Base-by-base conservation (phyloP, 352 stramenopile genomes). In the Globisporangium mamillatum region DNA sequence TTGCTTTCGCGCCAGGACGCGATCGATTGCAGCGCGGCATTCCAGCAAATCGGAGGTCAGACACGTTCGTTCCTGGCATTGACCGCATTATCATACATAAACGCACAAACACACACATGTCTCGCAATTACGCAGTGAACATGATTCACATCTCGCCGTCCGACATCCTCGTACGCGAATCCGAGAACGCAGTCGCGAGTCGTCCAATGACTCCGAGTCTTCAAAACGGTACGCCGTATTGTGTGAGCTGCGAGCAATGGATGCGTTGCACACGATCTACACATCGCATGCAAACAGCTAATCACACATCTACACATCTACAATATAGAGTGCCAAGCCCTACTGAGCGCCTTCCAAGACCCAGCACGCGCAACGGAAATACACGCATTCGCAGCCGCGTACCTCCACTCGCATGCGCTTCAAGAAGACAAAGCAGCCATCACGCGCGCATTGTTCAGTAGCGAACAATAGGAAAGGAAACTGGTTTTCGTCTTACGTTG, bases 31-130 rank as follows among this genome's bases (percentile, higher is more conserved):
- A 57, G 50, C 24, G 58, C 46, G 14, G 48, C 41, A 2, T 59
- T 71, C 34, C 48, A 60, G n/a, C 66, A 71, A 44, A 66, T 71
- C 29, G 66, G 66, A 58, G 66, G 66, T 71, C 48, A 32, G 36
- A 20, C 14, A 27, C 18, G n/a, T 27, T 8, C 4, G 18, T 24
- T 18, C 14, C 10, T 12, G 36, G 36, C 10, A 44, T 38, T 41
- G 7, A 14, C 18, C 10, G 54, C 7, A 60, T n/a, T n/a, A 60
- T 12, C 14, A 22, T 6, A 58, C 38, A 18, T 46, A 50, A 9
- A 50, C 4, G 4, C 4, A 14, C 38, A 16, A 6, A n/a, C 16
- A 22, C 16, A 22, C 50, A 34, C 12, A 24, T 10, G n/a, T 25
- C 10, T 34, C 16, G 6, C 2, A 14, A 18, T 4, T 36, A n/a